A percentile compares a stretch with the other conserved stretches of the same genome.
phyloP scores from a whole-genome alignment of 441 rosid species.

The Cnidoscolus chayamansa region DNA sequence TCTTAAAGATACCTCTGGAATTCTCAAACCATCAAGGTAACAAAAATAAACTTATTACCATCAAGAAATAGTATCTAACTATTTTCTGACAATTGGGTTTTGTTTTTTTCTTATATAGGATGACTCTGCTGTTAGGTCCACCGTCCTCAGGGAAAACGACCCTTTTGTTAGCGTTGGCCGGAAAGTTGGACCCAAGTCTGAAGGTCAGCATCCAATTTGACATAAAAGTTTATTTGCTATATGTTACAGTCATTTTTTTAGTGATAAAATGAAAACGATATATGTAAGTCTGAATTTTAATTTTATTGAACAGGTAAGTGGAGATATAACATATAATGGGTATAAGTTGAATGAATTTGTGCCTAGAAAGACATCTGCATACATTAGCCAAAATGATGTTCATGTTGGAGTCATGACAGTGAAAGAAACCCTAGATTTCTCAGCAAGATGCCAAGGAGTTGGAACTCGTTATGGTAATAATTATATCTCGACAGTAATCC shows the following conservation, averaged over 20 bases:
- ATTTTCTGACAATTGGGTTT: background rate
- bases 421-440: conserved; percentile 31
- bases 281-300: background rate
- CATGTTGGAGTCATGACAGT: conserved; percentile 32
- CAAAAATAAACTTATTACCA: no score
- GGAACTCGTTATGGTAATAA: conserved; percentile 32
- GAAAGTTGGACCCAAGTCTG: conserved; percentile 55
- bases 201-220: conserved; percentile 26
- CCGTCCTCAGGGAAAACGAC: conserved; percentile 35
- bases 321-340: conserved; percentile 31
- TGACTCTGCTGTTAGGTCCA: conserved; percentile 45
- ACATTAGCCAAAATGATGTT: conserved; percentile 35
- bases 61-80: no score
- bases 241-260: no score
- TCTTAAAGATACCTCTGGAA: conserved; percentile 58
- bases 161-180: conserved; percentile 31
- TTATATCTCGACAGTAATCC: background rate
- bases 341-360: conserved; percentile 27
- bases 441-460: conserved; percentile 34
- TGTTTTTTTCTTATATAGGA: conserved; percentile 27
- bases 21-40: conserved; percentile 64
- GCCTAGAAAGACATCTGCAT: conserved; percentile 32
- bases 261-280: background rate
- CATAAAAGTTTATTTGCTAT: background rate
- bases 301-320: conserved; percentile 42